Conservation (phyloP, 2,329 filamentous ascomycete species). For the Epicoccum nigrum region DNA sequence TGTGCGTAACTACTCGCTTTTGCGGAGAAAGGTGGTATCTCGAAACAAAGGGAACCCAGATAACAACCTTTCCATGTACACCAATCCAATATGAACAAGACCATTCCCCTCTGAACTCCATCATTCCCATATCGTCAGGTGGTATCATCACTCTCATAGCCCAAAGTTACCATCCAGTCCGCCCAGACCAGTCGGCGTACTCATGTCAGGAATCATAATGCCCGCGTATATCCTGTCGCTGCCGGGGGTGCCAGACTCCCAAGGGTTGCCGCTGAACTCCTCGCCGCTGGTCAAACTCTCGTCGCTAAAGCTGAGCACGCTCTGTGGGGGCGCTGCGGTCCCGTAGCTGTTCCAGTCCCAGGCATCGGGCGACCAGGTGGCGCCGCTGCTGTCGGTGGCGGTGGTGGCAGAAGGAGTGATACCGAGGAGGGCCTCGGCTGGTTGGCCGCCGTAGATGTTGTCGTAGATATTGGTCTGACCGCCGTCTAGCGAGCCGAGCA, state of each 20-base stretch:
- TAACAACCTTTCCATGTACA: no score
- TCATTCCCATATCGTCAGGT: not conserved
- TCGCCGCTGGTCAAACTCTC: constrained; percentile 64
- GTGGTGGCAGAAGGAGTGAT: constrained; percentile 39
- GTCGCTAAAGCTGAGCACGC: constrained; percentile 65
- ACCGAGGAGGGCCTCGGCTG: constrained; percentile 48
- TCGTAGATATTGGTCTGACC: constrained; percentile 85
- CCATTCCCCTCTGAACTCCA: no score
- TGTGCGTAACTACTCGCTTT: constrained; percentile 18
- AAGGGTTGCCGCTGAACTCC: constrained; percentile 43
- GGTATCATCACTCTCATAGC: constrained; percentile 30
- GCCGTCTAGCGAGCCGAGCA: constrained; percentile 79
- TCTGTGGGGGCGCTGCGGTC: constrained; percentile 52
- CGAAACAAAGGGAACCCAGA: constrained; percentile 12
- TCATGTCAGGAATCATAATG: constrained; percentile 47
- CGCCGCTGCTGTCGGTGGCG: constrained; percentile 36
- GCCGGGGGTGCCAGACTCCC: constrained; percentile 38
- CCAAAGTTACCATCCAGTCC: constrained; percentile 52
- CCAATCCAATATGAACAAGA: no score
- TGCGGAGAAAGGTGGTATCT: constrained; percentile 34
- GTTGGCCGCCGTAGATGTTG: constrained; percentile 75
- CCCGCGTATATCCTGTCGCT: constrained; percentile 43
- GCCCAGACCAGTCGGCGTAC: constrained; percentile 35
- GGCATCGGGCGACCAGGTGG: constrained; percentile 43
- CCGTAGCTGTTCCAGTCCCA: constrained; percentile 42